Evolutionary conservation across 495 filamentous ascomycete species (phyloP).

Genomic region (Aspergillus carlsbadensis): DNA sequence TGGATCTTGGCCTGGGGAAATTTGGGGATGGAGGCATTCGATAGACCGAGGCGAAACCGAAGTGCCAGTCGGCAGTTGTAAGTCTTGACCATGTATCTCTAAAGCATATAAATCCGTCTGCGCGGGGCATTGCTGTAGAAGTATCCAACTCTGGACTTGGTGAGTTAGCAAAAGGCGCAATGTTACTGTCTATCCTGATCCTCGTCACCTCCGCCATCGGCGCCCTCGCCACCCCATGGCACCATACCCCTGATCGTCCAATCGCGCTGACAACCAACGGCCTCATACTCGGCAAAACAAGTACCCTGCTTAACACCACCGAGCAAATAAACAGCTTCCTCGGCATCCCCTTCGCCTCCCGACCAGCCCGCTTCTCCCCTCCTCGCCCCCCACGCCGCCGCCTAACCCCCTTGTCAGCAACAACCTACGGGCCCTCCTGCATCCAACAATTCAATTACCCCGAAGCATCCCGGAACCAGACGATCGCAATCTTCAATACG

Average conservation of each 20-base stretch:
- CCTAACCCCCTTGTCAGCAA: conserved; percentile 25
- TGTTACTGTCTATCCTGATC: too few species aligned
- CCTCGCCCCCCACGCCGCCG: conserved; percentile 23
- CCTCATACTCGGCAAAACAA: conserved; percentile 27
- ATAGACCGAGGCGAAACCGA: too few species aligned
- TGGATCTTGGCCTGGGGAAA: too few species aligned
- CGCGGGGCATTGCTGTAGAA: too few species aligned
- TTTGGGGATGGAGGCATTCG: too few species aligned
- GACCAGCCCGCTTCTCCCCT: conserved; percentile 35
- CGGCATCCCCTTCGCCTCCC: conserved; percentile 30
- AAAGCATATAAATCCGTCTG: too few species aligned
- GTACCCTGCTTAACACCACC: conserved; percentile 19
- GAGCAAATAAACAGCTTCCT: conserved; percentile 29
- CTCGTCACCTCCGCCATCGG: neutral
- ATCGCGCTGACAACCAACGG: conserved; percentile 24
- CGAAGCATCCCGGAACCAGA: neutral
- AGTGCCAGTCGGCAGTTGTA: too few species aligned
- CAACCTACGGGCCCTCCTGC: conserved; percentile 29
- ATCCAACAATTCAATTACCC: conserved; percentile 35
- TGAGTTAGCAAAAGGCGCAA: too few species aligned
- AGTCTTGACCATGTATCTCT: too few species aligned
- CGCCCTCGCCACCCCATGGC: neutral
- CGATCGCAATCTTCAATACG: conserved; percentile 7
- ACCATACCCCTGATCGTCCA: conserved; percentile 11
- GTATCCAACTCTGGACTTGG: too few species aligned